Base-by-base conservation (phyloP, 306 rosid genomes). In the Ceratonia siliqua region DNA sequence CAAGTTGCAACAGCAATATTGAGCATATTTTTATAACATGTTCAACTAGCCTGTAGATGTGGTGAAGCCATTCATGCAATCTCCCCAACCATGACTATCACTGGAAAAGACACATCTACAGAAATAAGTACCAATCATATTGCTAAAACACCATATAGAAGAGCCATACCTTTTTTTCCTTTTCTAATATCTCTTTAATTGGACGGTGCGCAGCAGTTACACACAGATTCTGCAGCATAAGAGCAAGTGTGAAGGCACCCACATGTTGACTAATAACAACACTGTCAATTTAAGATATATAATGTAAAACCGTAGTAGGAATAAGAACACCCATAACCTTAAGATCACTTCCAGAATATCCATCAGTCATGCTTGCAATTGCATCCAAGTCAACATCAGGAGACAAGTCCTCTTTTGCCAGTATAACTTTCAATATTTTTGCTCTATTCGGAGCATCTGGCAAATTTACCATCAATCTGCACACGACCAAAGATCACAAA, bases 391-490 rank as follows among this genome's bases (percentile, higher is more conserved):
- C 94, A 53, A 92, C 59, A 74, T 78, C 87, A 50, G 91, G 62
- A 83, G 98, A 87, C 78, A 92, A 85, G 64, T 92, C 99, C 88
- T 95, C 99, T 72, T 95, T 92, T 25, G 97, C 97, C 72, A 95
- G 83, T 80, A 95, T 95, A 53, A 95, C 99, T 86, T 83, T 90
- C 8, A 95, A 65, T 79, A 95, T 95, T 78, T 92, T 95, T 22
- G 89, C 99, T 82, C 99, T 90, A 78, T 95, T 95, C 0, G 92
- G 85, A 76, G 97, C 83, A 75, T 95, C 99, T 28, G 99, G 99
- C 88, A 95, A 92, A 82, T 92, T 95, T 74, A 92, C 99, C 99
- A 95, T 95, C 83, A 95, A 86, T 82, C 99, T 95, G 92, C 73
- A 69, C 73, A 83, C 81, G 70, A 74, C 28, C 57, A 75, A 75